A percentile compares a stretch with the other conserved stretches of the same genome.
These are phyloP conservation scores for Pythium pyrilobum DNA, from an alignment of 352 stramenopile species.

Conservation along the genomic window DNA sequence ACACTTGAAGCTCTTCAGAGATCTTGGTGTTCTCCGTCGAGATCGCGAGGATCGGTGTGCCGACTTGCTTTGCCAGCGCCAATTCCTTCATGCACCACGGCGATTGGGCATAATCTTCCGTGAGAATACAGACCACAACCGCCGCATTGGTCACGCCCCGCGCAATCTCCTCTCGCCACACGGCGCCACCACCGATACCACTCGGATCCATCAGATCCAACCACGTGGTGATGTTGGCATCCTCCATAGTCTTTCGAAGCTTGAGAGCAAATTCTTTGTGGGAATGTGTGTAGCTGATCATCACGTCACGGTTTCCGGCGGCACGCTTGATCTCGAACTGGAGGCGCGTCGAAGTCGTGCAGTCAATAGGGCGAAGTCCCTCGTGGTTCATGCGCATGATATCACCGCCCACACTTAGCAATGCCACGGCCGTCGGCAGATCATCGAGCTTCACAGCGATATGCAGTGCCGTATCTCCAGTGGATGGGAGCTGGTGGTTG, in stretches of 20 bases:
- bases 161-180: slow-evolving; percentile 68
- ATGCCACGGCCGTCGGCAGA: slow-evolving; percentile 55
- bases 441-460: slow-evolving; percentile 81
- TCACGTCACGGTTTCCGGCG: slow-evolving; percentile 58
- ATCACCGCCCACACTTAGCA: slow-evolving; percentile 66
- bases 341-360: slow-evolving; percentile 51
- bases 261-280: slow-evolving; percentile 60
- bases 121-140: slow-evolving; percentile 53
- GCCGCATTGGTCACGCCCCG: slow-evolving; percentile 53
- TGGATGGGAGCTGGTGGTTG: slow-evolving; percentile 61
- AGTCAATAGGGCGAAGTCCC: slow-evolving; percentile 54
- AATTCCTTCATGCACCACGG: slow-evolving; percentile 66
- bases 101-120: slow-evolving; percentile 50
- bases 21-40: slow-evolving; percentile 67
- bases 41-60: slow-evolving; percentile 72
- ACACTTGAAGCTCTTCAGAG: slow-evolving; percentile 81
- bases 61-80: slow-evolving; percentile 63
- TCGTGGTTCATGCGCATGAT: slow-evolving; percentile 76
- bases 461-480: slow-evolving; percentile 70
- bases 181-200: slow-evolving; percentile 49
- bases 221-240: slow-evolving; percentile 60
- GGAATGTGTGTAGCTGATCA: slow-evolving; percentile 74
- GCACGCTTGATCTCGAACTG: slow-evolving; percentile 73
- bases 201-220: slow-evolving; percentile 63
- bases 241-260: slow-evolving; percentile 49